These are phyloP conservation scores for Fusarium incarnatum DNA, from an alignment of 2,329 filamentous ascomycete genomes.

Conservation along the genomic window DNA sequence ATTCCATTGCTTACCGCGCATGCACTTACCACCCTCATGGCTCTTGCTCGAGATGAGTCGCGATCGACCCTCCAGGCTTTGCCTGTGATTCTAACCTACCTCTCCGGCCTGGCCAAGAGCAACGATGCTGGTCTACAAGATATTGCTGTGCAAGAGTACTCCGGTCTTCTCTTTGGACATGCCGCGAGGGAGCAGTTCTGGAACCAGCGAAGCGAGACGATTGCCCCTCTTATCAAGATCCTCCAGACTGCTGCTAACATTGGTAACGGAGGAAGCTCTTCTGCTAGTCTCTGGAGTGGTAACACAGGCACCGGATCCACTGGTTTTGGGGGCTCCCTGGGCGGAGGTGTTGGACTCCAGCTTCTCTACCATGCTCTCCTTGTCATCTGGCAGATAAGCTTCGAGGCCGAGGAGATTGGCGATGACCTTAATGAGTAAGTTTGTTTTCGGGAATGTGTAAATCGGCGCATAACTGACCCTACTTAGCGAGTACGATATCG, in stretches of 20 bases:
- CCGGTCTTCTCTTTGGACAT: constrained; percentile 80
- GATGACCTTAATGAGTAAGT: constrained; percentile 86
- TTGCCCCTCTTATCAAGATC: constrained; percentile 84
- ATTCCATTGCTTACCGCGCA: constrained; percentile 91
- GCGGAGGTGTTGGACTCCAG: constrained; percentile 90
- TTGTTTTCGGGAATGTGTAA: constrained; percentile 48
- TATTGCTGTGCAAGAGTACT: constrained; percentile 93
- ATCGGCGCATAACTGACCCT: constrained; percentile 25
- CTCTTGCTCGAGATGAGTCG: constrained; percentile 71
- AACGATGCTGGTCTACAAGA: constrained; percentile 92
- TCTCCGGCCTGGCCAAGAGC: constrained; percentile 84
- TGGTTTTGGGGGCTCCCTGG: constrained; percentile 71
- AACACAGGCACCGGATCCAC: constrained; percentile 65
- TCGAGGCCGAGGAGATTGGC: constrained; percentile 80
- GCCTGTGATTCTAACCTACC: constrained; percentile 85
- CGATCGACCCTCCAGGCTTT: constrained; percentile 79
- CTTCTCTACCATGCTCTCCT: constrained; percentile 93
- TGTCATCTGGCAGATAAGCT: constrained; percentile 96
- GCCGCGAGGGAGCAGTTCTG: constrained; percentile 87
- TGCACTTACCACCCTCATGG: constrained; percentile 84
- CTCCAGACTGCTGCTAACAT: constrained; percentile 81
- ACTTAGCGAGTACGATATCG: constrained; percentile 83
- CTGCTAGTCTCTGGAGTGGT: constrained; percentile 71
- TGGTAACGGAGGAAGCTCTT: constrained; percentile 71
- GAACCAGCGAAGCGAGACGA: constrained; percentile 87